Evolutionary conservation across 306 rosid species (phyloP).

Genomic region (Prinsepia uniflora): DNA sequence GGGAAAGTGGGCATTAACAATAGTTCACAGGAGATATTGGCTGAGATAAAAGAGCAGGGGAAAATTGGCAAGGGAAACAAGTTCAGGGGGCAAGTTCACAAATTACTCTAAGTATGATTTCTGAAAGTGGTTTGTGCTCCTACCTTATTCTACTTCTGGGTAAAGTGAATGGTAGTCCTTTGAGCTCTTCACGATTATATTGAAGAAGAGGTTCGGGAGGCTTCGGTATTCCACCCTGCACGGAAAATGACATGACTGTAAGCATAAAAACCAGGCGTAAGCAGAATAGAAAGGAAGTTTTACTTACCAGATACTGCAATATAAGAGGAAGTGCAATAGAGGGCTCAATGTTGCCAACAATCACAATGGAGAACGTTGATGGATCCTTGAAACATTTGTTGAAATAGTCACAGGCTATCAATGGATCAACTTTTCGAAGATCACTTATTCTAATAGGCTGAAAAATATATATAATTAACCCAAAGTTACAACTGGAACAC

Average conservation of each 20-base stretch:
- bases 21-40: too few relatives aligned
- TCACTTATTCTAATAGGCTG: constrained; percentile 81
- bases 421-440: constrained; percentile 79
- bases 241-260: constrained; percentile 30
- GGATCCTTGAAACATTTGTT: constrained; percentile 93
- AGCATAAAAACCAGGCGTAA: constrained; percentile 18
- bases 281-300: constrained; percentile 17
- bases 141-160: constrained; percentile 67
- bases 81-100: too few relatives aligned
- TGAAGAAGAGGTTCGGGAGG: constrained; percentile 69
- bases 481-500: constrained; percentile 25
- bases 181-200: constrained; percentile 74
- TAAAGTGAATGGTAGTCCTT: constrained; percentile 82
- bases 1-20: too few relatives aligned
- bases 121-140: constrained; percentile 15
- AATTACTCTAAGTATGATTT: neutral
- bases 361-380: constrained; percentile 75
- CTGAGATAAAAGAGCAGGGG: too few relatives aligned
- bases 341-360: constrained; percentile 85
- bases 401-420: constrained; percentile 91
- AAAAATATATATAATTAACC: constrained; percentile 24
- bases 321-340: constrained; percentile 81
- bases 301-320: constrained; percentile 81
- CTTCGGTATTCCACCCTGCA: constrained; percentile 92
- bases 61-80: too few relatives aligned